Base-by-base conservation (phyloP, 805 yeast genomes). In the Saccharomycopsis fibuligera region DNA sequence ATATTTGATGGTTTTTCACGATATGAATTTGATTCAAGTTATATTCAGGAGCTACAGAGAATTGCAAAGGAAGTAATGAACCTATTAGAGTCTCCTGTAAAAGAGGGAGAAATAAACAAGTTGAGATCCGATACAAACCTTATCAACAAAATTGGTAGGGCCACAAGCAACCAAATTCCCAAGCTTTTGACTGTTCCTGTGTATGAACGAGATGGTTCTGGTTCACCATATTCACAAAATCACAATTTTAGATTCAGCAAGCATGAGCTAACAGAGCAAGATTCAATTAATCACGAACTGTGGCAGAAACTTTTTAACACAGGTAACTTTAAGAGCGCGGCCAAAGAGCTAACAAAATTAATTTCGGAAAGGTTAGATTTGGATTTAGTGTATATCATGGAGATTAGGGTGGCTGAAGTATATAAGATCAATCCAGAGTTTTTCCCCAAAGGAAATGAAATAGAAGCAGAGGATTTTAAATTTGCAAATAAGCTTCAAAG, bases 131-230 rank as follows among this genome's bases (percentile, higher is more conserved):
- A 56, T 42, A 57, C 48, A 24, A 71, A 65, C 24, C 48, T 69
- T 19, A 57, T 65, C n/a, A 69, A 64, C 48, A 64, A 68, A 33
- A 67, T 75, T 48, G 86, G 85, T 0, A 68, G 85, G 61, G 83
- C 85, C 4, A 79, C 85, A 1, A 66, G 77, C 48, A 65, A 65
- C 41, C 68, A 69, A 0, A 58, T 60, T 16, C 54, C 60, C 45
- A 62, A 59, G 65, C 55, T 52, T 24, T 54, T 55, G 9, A 57
- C n/a, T 1, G 49, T 44, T 21, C 67, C 77, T 1, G 72, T 78
- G 1, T 79, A 76, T 60, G 86, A 79, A 55, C 73, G 72, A 51
- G 85, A 80, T 62, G 84, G 84, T 0, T 76, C 83, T 4, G 86
- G 85, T 14, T 72, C 74, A 14, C 74, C 81, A n/a, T 80, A 79